Evolutionary conservation across 2,329 filamentous ascomycete genomes (phyloP).

Genomic region (Drechslera avenae): DNA sequence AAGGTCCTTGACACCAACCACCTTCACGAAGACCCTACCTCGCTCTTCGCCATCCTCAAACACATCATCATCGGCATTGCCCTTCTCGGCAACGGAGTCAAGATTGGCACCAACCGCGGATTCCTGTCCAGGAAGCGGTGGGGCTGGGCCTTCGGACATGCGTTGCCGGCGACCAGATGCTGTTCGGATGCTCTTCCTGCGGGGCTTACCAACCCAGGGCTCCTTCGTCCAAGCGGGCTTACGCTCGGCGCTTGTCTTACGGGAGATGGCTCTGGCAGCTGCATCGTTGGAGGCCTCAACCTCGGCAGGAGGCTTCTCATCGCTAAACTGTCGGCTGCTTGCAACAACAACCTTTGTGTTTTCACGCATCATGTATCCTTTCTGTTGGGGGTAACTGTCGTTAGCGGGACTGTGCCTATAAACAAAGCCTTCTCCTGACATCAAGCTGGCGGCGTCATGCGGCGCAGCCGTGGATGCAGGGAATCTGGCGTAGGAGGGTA

Average conservation of each 20-base stretch:
- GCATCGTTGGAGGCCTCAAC: slow-evolving; percentile 43
- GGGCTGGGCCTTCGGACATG: slow-evolving; percentile 65
- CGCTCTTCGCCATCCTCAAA: slow-evolving; percentile 83
- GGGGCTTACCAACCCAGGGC: slow-evolving; percentile 86
- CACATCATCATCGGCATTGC: slow-evolving; percentile 61
- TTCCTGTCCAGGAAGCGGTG: slow-evolving; percentile 84
- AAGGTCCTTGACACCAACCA: slow-evolving; percentile 96
- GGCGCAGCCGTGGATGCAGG: slow-evolving; percentile 31
- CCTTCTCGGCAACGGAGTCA: slow-evolving; percentile 72
- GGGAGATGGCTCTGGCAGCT: slow-evolving; percentile 70
- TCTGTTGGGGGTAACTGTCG: slow-evolving; percentile 67
- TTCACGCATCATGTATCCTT: slow-evolving; percentile 97
- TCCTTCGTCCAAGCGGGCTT: slow-evolving; percentile 91
- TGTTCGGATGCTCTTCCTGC: slow-evolving; percentile 68
- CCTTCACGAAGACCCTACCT: slow-evolving; percentile 94
- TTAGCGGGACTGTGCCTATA: slow-evolving; percentile 51
- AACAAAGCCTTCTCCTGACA: slow-evolving; percentile 37
- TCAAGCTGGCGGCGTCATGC: slow-evolving; percentile 27
- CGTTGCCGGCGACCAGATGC: slow-evolving; percentile 64
- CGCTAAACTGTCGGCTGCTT: slow-evolving; percentile 66
- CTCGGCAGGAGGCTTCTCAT: slow-evolving; percentile 65
- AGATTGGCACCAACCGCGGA: slow-evolving; percentile 72
- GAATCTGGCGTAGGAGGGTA: slow-evolving; percentile 41
- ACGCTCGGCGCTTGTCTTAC: slow-evolving; percentile 72
- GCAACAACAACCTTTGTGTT: slow-evolving; percentile 97